Base-by-base conservation (phyloP, 1,139 yeast species). In the Diutina catenulata region DNA sequence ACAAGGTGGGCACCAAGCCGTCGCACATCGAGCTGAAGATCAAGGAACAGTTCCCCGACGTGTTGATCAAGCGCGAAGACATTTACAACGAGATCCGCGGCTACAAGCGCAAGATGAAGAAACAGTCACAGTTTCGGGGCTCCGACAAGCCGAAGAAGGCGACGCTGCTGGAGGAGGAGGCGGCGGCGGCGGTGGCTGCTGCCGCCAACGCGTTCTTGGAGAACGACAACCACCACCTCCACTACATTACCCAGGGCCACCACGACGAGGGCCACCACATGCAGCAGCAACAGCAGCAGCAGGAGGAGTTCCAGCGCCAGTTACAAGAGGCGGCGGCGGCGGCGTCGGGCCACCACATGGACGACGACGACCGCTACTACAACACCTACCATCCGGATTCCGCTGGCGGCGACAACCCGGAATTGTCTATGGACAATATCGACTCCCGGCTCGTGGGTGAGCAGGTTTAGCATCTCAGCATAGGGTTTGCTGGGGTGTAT, bases 1-100 rank as follows among this genome's bases (percentile, higher is more conserved):
- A 73, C 50, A 68, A 68, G 45, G 62, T 68, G 29, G 79, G 78
- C 31, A 72, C 76, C 37, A 73, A 73, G 50, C 79, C 79, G n/a
- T 62, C 70, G 14, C 71, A 65, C 45, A 73, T 73, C 45, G 77
- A 72, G 49, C 60, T 66, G 29, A 72, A 70, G 47, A 66, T 72
- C 42, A 65, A 62, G 45, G 71, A 70, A 40, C 70, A 69, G 45
- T 72, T 64, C 50, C 76, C 75, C 24, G 76, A 70, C 44, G 70
- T 72, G 33, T 59, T 70, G 39, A 71, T 72, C 45, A 72, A 72
- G 50, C 58, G 77, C 41, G 77, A 72, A 49, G 78, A 72, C 50
- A 72, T 72, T 40, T 72, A 71, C 50, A 72, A 72, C 50, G 78
- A 72, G 50, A 71, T 72, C 46, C 55, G 78, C 42, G 76, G 76